These are phyloP conservation scores for Alopecurus myosuroides DNA, from an alignment of 176 grass and related monocot genomes.

Conservation along the genomic window DNA sequence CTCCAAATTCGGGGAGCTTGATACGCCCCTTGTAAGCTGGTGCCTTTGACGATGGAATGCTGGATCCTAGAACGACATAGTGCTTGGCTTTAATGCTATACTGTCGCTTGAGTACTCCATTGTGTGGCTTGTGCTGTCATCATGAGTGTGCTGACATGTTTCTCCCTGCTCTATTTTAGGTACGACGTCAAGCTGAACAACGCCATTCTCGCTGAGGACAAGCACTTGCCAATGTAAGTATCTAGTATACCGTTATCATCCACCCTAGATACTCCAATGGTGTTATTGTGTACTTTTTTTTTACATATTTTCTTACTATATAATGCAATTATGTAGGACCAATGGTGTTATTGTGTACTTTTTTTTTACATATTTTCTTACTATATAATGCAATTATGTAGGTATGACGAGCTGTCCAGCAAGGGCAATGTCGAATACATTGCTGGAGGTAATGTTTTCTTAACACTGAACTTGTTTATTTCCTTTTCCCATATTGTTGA, in stretches of 20 bases:
- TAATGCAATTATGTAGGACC: slow-evolving; percentile 28
- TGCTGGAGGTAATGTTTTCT: slow-evolving; percentile 67
- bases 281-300: not conserved
- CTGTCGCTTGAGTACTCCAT: slow-evolving; percentile 9
- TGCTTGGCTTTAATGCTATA: not conserved
- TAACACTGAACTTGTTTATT: not conserved
- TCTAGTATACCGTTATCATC: not conserved
- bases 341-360: not conserved
- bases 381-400: not conserved
- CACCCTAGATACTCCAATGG: not conserved
- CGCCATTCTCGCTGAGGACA: slow-evolving; percentile 86
- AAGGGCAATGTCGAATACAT: slow-evolving; percentile 89
- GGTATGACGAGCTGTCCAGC: slow-evolving; percentile 90
- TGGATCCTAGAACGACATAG: not conserved
- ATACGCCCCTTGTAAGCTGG: not conserved
- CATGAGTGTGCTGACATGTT: slow-evolving; percentile 2
- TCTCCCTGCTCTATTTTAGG: slow-evolving; percentile 34
- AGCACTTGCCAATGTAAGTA: slow-evolving; percentile 91
- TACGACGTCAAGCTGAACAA: slow-evolving; percentile 80
- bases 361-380: not conserved
- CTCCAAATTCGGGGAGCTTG: not conserved
- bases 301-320: not conserved
- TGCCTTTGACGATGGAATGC: not conserved
- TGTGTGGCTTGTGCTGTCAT: not conserved
- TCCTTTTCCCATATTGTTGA: not conserved